Evolutionary conservation across 306 rosid species (phyloP).

Genomic region (Prunus fruticosa): DNA sequence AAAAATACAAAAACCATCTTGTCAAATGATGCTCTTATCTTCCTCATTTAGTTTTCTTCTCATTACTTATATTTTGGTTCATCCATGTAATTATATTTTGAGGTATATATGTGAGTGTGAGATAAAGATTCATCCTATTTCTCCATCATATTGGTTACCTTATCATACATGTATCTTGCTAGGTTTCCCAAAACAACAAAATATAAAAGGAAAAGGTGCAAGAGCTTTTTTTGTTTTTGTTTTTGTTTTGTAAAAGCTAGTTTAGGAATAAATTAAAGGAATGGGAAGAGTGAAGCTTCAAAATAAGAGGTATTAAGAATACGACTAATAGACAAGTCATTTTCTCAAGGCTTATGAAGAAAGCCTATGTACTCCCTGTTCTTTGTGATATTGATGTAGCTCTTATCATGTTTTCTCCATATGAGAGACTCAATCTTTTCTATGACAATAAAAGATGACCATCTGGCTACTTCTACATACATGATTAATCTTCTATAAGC

Average conservation of each 20-base stretch:
- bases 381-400: slow-evolving; percentile 75
- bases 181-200: neutral
- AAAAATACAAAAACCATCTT: no score
- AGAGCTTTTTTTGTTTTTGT: no score
- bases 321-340: slow-evolving; percentile 67
- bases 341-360: slow-evolving; percentile 67
- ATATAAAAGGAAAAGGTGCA: neutral
- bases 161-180: neutral
- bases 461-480: neutral
- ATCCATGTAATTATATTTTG: neutral
- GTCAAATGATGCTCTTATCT: neutral
- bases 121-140: neutral
- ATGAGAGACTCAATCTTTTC: slow-evolving; percentile 51
- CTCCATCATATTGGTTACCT: neutral
- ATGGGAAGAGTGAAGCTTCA: slow-evolving; percentile 75
- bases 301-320: slow-evolving; percentile 61
- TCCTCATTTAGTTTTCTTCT: neutral
- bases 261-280: no score
- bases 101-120: neutral
- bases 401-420: slow-evolving; percentile 64
- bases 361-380: slow-evolving; percentile 74
- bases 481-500: neutral
- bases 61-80: neutral
- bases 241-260: no score
- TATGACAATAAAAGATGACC: slow-evolving; percentile 45